Evolutionary conservation across 345 rosid species (phyloP), one percentile per base, ranked within the genome.

Genomic region (Hibiscus trionum): DNA sequence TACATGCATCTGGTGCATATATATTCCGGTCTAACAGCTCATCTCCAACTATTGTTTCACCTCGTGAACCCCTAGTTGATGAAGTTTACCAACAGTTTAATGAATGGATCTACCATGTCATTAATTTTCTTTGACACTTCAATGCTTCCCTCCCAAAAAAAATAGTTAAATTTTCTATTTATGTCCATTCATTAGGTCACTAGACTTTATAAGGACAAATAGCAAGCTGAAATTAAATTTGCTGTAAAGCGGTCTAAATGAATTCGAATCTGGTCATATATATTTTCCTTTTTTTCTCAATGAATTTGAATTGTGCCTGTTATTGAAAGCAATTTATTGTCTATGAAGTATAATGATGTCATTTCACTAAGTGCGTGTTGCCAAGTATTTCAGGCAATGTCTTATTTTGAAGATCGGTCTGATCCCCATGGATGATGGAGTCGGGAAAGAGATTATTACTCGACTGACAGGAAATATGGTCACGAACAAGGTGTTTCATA

Each of bases 151-250:
- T 12, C 0, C 10, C 7, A 59, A 17, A 7, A 21, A 42, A 11
- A n/a, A 21, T 21, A 21, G 15, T 59, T 56, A 21, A 53, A 59
- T 70, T 67, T 71, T 60, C 26, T 60, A 27, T 70, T 59, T 42
- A 33, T 33, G 52, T 56, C n/a, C 58, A 72, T 70, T 73, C 73
- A 46, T 49, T 65, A 86, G 91, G 87, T 88, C 73, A 82, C 85
- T 21, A 87, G 96, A 78, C 76, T 93, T 73, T 88, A 88, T 85
- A 89, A 86, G 78, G 84, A 82, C 68, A 88, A 81, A 86, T 93
- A 93, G 74, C 92, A 90, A 46, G 93, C 91, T 31, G 97, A 91
- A 82, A 78, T 93, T 60, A 97, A 93, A 80, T 93, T 74, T 81
- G 88, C 96, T 1, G 97, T 91, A 75, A 91, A 92, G 73, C 46